phyloP scores from a whole-genome alignment of 441 rosid species.

The Bruguiera hainesii region DNA sequence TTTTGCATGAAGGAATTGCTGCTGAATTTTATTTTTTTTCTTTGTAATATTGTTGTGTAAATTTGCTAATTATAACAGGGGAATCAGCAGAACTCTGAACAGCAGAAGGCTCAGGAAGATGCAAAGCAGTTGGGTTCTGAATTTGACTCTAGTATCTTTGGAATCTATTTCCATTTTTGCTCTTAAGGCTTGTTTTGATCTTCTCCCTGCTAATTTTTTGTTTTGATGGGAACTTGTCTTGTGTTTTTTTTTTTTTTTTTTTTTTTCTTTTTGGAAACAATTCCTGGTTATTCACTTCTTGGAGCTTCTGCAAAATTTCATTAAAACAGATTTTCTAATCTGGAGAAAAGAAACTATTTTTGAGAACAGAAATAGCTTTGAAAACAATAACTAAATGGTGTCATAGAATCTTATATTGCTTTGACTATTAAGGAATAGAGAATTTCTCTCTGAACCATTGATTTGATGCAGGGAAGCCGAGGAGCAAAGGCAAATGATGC shows the following conservation, averaged over 20 bases:
- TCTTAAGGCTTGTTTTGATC: background rate
- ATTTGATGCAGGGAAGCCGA: slow-evolving; percentile 79
- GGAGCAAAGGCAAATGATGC: slow-evolving; percentile 91
- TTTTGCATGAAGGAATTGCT: background rate
- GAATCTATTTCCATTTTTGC: background rate
- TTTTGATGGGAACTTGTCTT: too few relatives aligned
- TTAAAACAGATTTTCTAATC: too few relatives aligned
- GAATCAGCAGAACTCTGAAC: slow-evolving; percentile 60
- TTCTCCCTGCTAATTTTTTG: too few relatives aligned
- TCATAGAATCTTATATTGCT: background rate
- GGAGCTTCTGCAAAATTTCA: too few relatives aligned
- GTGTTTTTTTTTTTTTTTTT: too few relatives aligned
- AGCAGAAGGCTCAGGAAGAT: slow-evolving; percentile 78
- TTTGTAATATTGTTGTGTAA: slow-evolving; percentile 18
- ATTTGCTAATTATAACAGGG: slow-evolving; percentile 37
- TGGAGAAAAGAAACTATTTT: too few relatives aligned
- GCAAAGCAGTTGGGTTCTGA: slow-evolving; percentile 54
- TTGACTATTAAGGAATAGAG: background rate
- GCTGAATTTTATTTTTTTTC: slow-evolving; percentile 8
- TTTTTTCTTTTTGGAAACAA: too few relatives aligned
- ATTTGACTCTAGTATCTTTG: background rate
- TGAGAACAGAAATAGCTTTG: too few relatives aligned
- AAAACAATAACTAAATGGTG: too few relatives aligned
- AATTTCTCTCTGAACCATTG: slow-evolving; percentile 16
- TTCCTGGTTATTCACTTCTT: too few relatives aligned